A percentile compares a stretch with the other conserved stretches of the same genome.
Conservation (phyloP, 768 basidiomycete genomes). For the Clavulina sp. region DNA sequence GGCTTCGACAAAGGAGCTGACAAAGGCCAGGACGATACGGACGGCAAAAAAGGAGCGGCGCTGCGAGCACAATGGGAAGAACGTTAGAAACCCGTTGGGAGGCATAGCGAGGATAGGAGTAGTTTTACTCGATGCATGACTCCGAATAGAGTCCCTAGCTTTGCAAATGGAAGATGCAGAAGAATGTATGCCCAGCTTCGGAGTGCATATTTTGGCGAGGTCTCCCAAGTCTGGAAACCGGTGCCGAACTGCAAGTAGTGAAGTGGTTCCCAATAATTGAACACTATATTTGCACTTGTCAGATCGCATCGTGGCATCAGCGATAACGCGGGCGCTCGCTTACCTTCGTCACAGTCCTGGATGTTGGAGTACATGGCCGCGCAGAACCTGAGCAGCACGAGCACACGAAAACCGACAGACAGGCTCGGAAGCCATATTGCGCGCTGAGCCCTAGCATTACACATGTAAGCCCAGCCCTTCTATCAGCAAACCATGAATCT, state of each 20-base stretch:
- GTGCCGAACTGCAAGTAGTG: slow-evolving; percentile 75
- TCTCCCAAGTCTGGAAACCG: slow-evolving; percentile 98
- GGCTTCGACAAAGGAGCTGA: slow-evolving; percentile 63
- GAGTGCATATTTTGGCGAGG: slow-evolving; percentile 78
- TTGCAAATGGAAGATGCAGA: slow-evolving; percentile 54
- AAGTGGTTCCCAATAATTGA: slow-evolving; percentile 97
- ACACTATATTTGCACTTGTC: slow-evolving; percentile 36
- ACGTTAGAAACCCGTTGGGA: too few relatives aligned
- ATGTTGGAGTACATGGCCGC: slow-evolving; percentile 93
- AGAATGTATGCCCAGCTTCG: slow-evolving; percentile 90
- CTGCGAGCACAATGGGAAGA: slow-evolving; percentile 24
- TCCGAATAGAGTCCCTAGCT: slow-evolving; percentile 24
- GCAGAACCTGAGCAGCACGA: slow-evolving; percentile 62
- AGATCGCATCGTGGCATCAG: neutral
- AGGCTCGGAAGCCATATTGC: slow-evolving; percentile 72
- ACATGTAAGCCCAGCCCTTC: too few relatives aligned
- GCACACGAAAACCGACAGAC: slow-evolving; percentile 63
- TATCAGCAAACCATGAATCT: too few relatives aligned
- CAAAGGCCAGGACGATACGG: slow-evolving; percentile 55
- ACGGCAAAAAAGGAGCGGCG: slow-evolving; percentile 78
- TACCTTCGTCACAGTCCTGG: slow-evolving; percentile 94
- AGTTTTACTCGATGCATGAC: too few relatives aligned
- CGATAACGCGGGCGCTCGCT: slow-evolving; percentile 6
- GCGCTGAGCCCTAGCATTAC: neutral
- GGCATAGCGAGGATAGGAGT: too few relatives aligned